Base-by-base conservation (phyloP, 108 stramenopile species). In the Conticribra guillardii region DNA sequence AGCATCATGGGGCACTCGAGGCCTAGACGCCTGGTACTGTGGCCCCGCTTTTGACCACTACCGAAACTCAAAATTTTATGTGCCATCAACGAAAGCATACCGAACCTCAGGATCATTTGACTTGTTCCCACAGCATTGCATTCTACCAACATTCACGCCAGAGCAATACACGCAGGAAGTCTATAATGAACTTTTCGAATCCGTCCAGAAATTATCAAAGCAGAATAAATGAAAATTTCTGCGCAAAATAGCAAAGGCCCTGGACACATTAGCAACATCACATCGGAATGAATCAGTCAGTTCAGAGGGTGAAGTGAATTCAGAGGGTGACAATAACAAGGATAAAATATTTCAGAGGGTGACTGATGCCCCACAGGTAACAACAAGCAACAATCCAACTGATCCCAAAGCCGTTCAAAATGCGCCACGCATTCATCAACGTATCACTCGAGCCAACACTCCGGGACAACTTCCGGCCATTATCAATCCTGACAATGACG, bases 11-110 rank as follows among this genome's bases (percentile, higher is more conserved):
- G 82, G 57, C 22, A 9, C 64, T n/a, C 67, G 78, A 33, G 82
- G 67, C 1, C 28, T 44, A 5, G 74, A 69, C 33, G 78, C 71
- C 1, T 85, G 84, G 84, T 87, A 80, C 54, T 7, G 80, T 15
- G 80, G 79, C 8, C 87, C 84, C n/a, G 67, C 84, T 1, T 33
- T 65, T 19, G 75, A 87, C 11, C 69, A 76, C 50, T 87, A n/a
- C 50, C 79, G 82, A 4, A 80, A 79, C 48, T 74, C 53, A 50
- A 24, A 44, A 4, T 55, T 64, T 26, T 81, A 68, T 28, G 55
- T 80, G 17, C 52, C 22, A 2, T 54, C 71, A 41, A 84, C 82
- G 26, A 54, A 37, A 18, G 28, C 19, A 2, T 48, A 41, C 9
- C 74, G 84, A 9, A 69, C 73, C 51, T 49, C 48, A 15, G 74